Percentiles rank a stretch among this genome's conserved stretches.
phyloP scores from a whole-genome alignment of 129 eudicot species.

The Pittosporum tobira region DNA sequence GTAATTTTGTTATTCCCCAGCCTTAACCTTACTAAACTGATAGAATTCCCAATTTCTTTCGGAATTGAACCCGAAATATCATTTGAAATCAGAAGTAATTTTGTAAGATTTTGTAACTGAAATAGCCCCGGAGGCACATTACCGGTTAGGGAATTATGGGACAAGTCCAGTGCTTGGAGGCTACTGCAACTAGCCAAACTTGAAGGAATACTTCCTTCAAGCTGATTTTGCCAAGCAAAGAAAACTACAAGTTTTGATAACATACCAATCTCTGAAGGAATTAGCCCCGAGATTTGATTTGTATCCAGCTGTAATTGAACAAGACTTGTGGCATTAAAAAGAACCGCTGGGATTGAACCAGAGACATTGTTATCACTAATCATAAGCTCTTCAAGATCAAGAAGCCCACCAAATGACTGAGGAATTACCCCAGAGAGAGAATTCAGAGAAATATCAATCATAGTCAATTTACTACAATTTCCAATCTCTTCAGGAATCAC shows the following conservation, averaged over 20 bases:
- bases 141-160: conserved; percentile 66
- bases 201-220: conserved; percentile 59
- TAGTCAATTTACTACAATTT: conserved; percentile 40
- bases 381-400: conserved; percentile 54
- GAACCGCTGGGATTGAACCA: conserved; percentile 46
- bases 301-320: conserved; percentile 64
- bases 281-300: conserved; percentile 50
- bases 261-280: conserved; percentile 43
- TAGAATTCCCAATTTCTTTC: conserved; percentile 43
- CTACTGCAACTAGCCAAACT: conserved; percentile 45
- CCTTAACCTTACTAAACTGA: conserved; percentile 44
- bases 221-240: conserved; percentile 60
- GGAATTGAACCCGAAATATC: conserved; percentile 61
- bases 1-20: conserved; percentile 43
- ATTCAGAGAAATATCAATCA: conserved; percentile 55
- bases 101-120: conserved; percentile 46
- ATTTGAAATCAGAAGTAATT: conserved; percentile 53
- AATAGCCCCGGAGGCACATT: conserved; percentile 52
- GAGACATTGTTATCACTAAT: conserved; percentile 52
- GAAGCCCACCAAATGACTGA: conserved; percentile 39
- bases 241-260: conserved; percentile 42
- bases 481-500: conserved; percentile 60
- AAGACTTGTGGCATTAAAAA: conserved; percentile 42
- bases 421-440: conserved; percentile 53
- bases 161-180: conserved; percentile 59